These are phyloP conservation scores for Phoma sp. DNA, from an alignment of 2,329 filamentous ascomycete genomes.

Conservation along the genomic window DNA sequence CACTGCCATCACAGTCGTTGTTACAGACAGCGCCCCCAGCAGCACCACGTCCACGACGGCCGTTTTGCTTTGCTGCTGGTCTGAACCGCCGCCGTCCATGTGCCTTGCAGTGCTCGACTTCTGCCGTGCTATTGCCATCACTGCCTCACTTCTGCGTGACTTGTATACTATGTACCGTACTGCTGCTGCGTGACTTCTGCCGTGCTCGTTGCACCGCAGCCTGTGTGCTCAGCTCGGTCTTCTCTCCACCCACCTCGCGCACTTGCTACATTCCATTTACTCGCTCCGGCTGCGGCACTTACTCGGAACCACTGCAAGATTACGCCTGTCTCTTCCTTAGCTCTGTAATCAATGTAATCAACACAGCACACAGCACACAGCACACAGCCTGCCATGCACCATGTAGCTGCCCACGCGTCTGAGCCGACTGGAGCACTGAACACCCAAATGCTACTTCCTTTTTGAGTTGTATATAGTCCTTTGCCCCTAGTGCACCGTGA, in stretches of 20 bases:
- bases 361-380: too few species aligned
- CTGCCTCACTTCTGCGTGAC: too few species aligned
- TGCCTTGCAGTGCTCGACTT: too few species aligned
- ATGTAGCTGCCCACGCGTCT: neutral
- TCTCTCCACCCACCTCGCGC: constrained; percentile 3
- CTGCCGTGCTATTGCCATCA: too few species aligned
- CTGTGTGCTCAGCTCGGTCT: constrained; percentile 16
- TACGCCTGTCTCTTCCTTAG: constrained; percentile 2
- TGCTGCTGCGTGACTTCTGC: too few species aligned
- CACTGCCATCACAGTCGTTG: constrained; percentile 17
- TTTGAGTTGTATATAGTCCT: constrained; percentile 8
- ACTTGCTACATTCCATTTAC: constrained; percentile 9
- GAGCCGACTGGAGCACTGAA: too few species aligned
- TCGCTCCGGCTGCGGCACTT: constrained; percentile 22
- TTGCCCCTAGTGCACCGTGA: neutral
- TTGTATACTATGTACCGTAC: too few species aligned
- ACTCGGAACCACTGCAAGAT: constrained; percentile 15
- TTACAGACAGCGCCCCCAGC: constrained; percentile 16
- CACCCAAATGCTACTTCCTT: neutral
- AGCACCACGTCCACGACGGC: neutral
- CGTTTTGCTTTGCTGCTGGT: neutral
- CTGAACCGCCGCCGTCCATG: neutral
- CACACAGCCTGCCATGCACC: too few species aligned
- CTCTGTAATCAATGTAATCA: too few species aligned
- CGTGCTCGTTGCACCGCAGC: constrained; percentile 12